Conservation (phyloP, 2,329 filamentous ascomycete species). For the Neoscytalidium dimidiatum region DNA sequence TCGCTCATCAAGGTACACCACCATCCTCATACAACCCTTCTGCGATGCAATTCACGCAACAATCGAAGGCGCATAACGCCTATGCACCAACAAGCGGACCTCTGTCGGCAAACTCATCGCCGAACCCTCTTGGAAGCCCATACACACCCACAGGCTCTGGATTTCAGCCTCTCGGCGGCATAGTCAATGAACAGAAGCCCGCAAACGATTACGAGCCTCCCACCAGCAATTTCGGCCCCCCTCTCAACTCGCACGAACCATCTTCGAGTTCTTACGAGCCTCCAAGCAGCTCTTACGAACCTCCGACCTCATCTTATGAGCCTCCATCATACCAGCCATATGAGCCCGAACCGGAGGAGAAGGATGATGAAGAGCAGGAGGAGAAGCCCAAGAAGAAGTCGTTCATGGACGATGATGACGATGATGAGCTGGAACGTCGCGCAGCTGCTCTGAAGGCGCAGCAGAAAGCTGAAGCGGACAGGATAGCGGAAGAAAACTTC, state of each 20-base stretch:
- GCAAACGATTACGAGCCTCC: slow-evolving; percentile 30
- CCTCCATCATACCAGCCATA: slow-evolving; percentile 58
- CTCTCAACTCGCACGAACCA: slow-evolving; percentile 26
- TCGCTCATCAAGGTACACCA: slow-evolving; percentile 32
- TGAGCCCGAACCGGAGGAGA: slow-evolving; percentile 53
- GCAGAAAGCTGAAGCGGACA: slow-evolving; percentile 59
- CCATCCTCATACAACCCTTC: slow-evolving; percentile 18
- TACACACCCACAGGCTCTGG: slow-evolving; percentile 17
- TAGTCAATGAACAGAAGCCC: slow-evolving; percentile 23
- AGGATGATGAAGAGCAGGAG: slow-evolving; percentile 51
- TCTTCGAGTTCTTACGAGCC: slow-evolving; percentile 29
- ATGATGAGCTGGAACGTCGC: slow-evolving; percentile 60
- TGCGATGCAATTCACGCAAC: not conserved
- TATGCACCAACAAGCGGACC: slow-evolving; percentile 10
- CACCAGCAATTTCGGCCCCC: slow-evolving; percentile 20
- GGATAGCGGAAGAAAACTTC: slow-evolving; percentile 83
- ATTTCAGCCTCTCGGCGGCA: slow-evolving; percentile 24
- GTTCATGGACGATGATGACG: slow-evolving; percentile 80
- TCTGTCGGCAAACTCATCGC: not conserved
- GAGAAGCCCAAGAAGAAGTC: slow-evolving; percentile 69
- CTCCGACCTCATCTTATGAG: slow-evolving; percentile 59
- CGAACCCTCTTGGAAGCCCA: slow-evolving; percentile 19
- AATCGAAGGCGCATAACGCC: not conserved
- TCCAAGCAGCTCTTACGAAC: slow-evolving; percentile 53
- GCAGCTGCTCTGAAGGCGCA: slow-evolving; percentile 60